Conservation (phyloP, 345 rosid genomes). For the Camelina laxa region DNA sequence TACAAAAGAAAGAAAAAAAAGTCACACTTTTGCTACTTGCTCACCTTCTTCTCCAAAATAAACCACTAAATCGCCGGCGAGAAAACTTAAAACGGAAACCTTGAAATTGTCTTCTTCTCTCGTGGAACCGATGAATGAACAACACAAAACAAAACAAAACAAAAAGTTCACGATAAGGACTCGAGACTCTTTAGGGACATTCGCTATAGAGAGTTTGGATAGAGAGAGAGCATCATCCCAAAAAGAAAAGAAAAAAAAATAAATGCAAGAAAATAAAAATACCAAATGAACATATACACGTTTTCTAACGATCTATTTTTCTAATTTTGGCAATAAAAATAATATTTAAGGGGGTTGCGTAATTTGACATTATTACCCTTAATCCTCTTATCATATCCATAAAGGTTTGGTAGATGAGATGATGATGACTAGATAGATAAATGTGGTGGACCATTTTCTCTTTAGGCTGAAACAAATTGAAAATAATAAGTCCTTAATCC, state of each 20-base stretch:
- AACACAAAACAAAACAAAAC: not conserved
- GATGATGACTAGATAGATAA: slow-evolving; percentile 42
- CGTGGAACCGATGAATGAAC: slow-evolving; percentile 17
- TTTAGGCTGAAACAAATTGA: slow-evolving; percentile 13
- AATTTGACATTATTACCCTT: slow-evolving; percentile 31
- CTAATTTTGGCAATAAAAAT: slow-evolving; percentile 12
- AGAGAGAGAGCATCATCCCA: slow-evolving; percentile 20
- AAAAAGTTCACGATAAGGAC: slow-evolving; percentile 31
- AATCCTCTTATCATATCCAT: slow-evolving; percentile 34
- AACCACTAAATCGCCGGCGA: slow-evolving; percentile 21
- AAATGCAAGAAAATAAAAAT: slow-evolving; percentile 17
- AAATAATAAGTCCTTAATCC: slow-evolving; percentile 20
- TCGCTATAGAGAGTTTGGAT: slow-evolving; percentile 25
- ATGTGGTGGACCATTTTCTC: slow-evolving; percentile 39
- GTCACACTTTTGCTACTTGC: slow-evolving; percentile 8
- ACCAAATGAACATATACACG: slow-evolving; percentile 43
- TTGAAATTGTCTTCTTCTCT: slow-evolving; percentile 9
- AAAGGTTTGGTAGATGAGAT: slow-evolving; percentile 35
- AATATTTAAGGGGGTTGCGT: not conserved
- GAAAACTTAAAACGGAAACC: not conserved
- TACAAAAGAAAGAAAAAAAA: not conserved
- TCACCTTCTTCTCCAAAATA: not conserved
- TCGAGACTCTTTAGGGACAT: slow-evolving; percentile 28
- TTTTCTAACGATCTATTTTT: slow-evolving; percentile 40
- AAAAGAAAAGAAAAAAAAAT: not conserved